Evolutionary conservation across 2,329 filamentous ascomycete genomes (phyloP), one percentile per base, ranked within the genome.

Genomic region (Beauveria brongniartii): DNA sequence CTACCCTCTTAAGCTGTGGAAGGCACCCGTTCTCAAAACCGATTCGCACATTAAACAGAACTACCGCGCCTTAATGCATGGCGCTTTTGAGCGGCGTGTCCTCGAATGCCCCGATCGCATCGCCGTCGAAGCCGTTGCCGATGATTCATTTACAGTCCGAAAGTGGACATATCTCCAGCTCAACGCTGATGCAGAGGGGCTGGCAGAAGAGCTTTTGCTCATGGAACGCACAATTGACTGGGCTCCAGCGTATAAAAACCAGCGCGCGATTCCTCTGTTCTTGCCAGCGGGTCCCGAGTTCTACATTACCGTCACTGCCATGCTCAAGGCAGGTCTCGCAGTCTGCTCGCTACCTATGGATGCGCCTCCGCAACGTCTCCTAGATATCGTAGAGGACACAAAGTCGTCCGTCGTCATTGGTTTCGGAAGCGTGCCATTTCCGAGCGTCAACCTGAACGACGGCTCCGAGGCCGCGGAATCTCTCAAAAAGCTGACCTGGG

Each of bases 381-480:
- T 56, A 4, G 51, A 60, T 34, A 59, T 62, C 20, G 51, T 60
- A n/a, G 30, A 50, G 28, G 61, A 62, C 46, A 54, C 55, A 6
- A 56, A 34, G 28, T 56, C 61, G 16, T 57, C 61, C 2, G 56
- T 56, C 7, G 55, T 62, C 34, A 52, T 64, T 69, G 54, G 61
- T n/a, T 30, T 61, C 37, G 61, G 62, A 18, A 55, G 62, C 69
- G 16, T 65, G 67, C 3, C 46, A 67, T 20, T 71, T 69, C 55
- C 55, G 18, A 70, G 70, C 26, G 57, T 70, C 10, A 69, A 71
- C 55, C 43, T 62, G 8, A 34, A 52, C 12, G 61, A 62, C 20
- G 61, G 43, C 40, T 59, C 55, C 16, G 51, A 61, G 30, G 58
- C 58, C 2, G 41, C 51, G 22, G 51, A 41, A 14, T 51, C 51